phyloP scores from a whole-genome alignment of 2,329 filamentous ascomycete species.

The Talaromyces sp. region DNA sequence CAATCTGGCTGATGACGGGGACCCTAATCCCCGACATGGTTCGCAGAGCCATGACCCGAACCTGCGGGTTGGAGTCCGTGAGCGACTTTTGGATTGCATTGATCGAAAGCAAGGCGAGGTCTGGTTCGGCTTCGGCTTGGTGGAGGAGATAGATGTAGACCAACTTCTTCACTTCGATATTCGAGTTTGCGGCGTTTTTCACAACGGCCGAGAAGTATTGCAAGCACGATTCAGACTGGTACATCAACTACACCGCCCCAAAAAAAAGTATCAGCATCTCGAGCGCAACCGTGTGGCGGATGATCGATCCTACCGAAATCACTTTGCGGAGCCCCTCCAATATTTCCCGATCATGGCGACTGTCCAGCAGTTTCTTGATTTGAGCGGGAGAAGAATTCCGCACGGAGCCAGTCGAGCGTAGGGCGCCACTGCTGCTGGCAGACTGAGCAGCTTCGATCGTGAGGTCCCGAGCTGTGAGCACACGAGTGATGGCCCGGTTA shows the following conservation, averaged over 20 bases:
- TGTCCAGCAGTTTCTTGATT: conserved; percentile 92
- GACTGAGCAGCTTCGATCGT: conserved; percentile 95
- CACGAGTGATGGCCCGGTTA: conserved; percentile 12
- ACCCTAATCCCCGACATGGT: conserved; percentile 98
- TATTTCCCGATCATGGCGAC: conserved; percentile 85
- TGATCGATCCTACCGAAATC: conserved; percentile 59
- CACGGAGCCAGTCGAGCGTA: conserved; percentile 53
- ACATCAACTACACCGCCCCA: conserved; percentile 72
- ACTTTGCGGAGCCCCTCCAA: conserved; percentile 86
- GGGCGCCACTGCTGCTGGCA: conserved; percentile 53
- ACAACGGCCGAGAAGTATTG: conserved; percentile 96
- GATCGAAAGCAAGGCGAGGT: conserved; percentile 91
- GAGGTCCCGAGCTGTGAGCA: conserved; percentile 74
- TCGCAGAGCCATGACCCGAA: conserved; percentile 83
- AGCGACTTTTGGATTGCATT: conserved; percentile 98
- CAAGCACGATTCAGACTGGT: conserved; percentile 78
- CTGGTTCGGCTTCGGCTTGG: conserved; percentile 92
- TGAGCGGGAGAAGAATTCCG: conserved; percentile 70
- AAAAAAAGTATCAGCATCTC: neutral
- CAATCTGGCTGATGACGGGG: conserved; percentile 95
- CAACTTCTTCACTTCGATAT: conserved; percentile 92
- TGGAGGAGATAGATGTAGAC: conserved; percentile 98
- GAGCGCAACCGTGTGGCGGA: neutral
- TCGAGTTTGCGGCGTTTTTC: conserved; percentile 93
- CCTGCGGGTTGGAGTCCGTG: conserved; percentile 83